Conservation (phyloP, 768 basidiomycete genomes). For the Hygrocybe coccinea region DNA sequence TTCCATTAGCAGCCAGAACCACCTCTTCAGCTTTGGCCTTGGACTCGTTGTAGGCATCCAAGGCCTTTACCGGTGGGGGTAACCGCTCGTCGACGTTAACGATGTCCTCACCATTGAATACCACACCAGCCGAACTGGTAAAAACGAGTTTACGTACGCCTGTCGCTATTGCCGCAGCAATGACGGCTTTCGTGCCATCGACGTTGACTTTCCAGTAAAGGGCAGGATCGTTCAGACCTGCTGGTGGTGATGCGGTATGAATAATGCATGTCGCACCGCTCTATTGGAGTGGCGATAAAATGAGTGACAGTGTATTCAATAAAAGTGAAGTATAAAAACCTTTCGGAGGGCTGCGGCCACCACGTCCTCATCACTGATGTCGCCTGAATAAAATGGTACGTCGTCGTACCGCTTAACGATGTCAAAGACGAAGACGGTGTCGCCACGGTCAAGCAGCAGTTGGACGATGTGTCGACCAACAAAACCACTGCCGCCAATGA, state of each 20-base stretch:
- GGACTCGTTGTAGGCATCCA: conserved; percentile 92
- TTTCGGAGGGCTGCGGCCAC: conserved; percentile 69
- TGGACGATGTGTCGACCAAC: conserved; percentile 89
- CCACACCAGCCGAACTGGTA: conserved; percentile 88
- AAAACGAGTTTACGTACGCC: conserved; percentile 86
- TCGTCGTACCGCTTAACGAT: conserved; percentile 87
- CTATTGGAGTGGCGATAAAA: conserved; percentile 31
- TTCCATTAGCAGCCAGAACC: conserved; percentile 82
- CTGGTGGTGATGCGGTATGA: conserved; percentile 88
- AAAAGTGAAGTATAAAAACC: conserved; percentile 33
- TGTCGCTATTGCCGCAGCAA: conserved; percentile 69
- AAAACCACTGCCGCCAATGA: conserved; percentile 93
- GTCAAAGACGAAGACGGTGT: conserved; percentile 83
- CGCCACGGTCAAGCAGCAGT: conserved; percentile 70
- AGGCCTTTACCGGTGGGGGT: conserved; percentile 61
- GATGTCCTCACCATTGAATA: conserved; percentile 78
- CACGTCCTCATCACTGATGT: conserved; percentile 75
- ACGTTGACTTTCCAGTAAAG: conserved; percentile 93
- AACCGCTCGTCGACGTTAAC: conserved; percentile 86
- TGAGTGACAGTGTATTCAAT: neutral
- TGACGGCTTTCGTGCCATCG: conserved; percentile 79
- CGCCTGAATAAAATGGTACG: conserved; percentile 82
- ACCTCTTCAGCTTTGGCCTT: conserved; percentile 85
- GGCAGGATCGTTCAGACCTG: conserved; percentile 54
- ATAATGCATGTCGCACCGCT: conserved; percentile 86